A percentile compares a stretch with the other conserved stretches of the same genome.
Evolutionary conservation across 1,284 basidiomycete genomes (phyloP).

Genomic region (Fistulina hepatica): DNA sequence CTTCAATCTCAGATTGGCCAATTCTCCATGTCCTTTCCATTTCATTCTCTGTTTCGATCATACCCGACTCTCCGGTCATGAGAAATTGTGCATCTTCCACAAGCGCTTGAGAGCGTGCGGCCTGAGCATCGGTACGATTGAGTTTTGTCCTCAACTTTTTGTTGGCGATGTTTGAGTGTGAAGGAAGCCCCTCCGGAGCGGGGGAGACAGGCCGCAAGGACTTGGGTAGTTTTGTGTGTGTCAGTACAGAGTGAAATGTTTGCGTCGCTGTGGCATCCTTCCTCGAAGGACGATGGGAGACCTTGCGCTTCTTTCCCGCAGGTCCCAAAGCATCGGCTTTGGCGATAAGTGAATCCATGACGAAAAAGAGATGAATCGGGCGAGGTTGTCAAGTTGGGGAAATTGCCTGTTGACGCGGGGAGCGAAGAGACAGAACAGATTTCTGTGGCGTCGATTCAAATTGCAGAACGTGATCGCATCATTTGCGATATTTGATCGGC

Average conservation of each 20-base stretch:
- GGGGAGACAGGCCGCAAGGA: constrained; percentile 41
- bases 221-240: constrained; percentile 45
- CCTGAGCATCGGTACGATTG: constrained; percentile 45
- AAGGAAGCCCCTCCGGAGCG: constrained; percentile 32
- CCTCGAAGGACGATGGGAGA: constrained; percentile 18
- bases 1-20: constrained; percentile 69
- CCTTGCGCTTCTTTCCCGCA: constrained; percentile 31
- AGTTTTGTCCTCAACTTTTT: constrained; percentile 67
- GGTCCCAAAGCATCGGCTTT: constrained; percentile 53
- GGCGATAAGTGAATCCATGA: constrained; percentile 64
- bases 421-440: too few species aligned
- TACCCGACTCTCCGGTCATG: constrained; percentile 53
- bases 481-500: too few species aligned
- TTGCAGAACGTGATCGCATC: too few species aligned
- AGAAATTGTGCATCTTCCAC: constrained; percentile 57
- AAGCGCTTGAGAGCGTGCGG: constrained; percentile 44
- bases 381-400: neutral
- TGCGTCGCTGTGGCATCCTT: constrained; percentile 29
- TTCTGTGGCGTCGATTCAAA: too few species aligned
- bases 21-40: constrained; percentile 88
- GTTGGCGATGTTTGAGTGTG: constrained; percentile 58
- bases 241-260: constrained; percentile 49
- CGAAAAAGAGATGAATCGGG: neutral
- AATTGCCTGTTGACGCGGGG: neutral
- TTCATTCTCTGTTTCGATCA: constrained; percentile 62